Base-by-base conservation (phyloP, 2,329 filamentous ascomycete species). In the Sphaceloma murrayae region DNA sequence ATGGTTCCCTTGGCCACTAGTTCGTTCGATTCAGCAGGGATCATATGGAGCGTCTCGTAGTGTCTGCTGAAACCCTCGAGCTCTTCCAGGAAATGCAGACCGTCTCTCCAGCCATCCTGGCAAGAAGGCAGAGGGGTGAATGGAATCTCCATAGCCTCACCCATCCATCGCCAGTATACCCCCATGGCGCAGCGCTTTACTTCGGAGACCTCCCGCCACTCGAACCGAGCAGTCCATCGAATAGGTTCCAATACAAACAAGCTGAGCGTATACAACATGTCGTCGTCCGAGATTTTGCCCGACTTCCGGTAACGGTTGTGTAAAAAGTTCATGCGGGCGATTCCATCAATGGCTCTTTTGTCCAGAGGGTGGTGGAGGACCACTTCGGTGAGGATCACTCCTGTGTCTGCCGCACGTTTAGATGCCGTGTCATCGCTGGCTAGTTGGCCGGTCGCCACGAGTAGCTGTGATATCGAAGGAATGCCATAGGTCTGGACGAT, bases 141-240 rank as follows among this genome's bases (percentile, higher is more conserved):
- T 3, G 63, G 61, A 45, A 87, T 82, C 0, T 68, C 71, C 75
- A 87, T 81, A 43, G 75, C 74, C 52, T 85, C 78, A 10, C 82
- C 82, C 11, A 85, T 62, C 43, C 69, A 69, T 59, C 82, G 84
- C 82, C 81, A 87, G 54, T 82, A 77, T 0, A 75, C 77, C 11
- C 74, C 78, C 14, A 45, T 43, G 0, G 80, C 82, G 49, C 79
- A 82, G 7, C 67, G 59, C 59, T 88, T 84, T 61, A 87, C 67
- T 1, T 79, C 73, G 10, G 72, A 79, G 14, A 85, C 58, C 3
- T 63, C 27, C 2, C 84, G 73, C 82, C 83, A 89, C 56, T 88
- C 85, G 53, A 77, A 83, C 4, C 64, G 63, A 4, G 68, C 58
- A 22, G 82, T 72, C 67, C 81, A 86, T 10, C 71, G 66, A 21